Evolutionary conservation across 805 yeast species (phyloP).

Genomic region (Tetrapisispora fleetii): DNA sequence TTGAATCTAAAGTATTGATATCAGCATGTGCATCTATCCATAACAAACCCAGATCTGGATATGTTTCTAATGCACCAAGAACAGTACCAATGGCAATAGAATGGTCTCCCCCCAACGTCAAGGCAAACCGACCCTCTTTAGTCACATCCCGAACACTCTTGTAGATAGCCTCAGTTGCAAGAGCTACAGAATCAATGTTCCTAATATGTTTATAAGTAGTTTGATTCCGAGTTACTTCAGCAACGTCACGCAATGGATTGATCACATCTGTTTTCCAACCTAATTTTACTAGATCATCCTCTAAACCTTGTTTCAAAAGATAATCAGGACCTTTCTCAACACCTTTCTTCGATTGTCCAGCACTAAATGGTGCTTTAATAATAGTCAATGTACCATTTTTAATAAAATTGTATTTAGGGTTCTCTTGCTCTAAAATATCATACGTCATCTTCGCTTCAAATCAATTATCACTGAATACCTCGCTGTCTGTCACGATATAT

Average conservation of each 20-base stretch:
- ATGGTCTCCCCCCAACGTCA: slow-evolving; percentile 94
- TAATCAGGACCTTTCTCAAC: slow-evolving; percentile 91
- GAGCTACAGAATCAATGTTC: slow-evolving; percentile 68
- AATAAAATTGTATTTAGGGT: slow-evolving; percentile 40
- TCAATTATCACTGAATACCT: no score
- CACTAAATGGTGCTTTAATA: slow-evolving; percentile 85
- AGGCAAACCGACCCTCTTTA: slow-evolving; percentile 34
- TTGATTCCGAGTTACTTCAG: background rate
- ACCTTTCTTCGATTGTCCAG: slow-evolving; percentile 91
- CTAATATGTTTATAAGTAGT: background rate
- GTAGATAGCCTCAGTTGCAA: slow-evolving; percentile 55
- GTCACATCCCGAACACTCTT: slow-evolving; percentile 48
- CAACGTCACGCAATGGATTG: slow-evolving; percentile 38
- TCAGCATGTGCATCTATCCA: slow-evolving; percentile 99
- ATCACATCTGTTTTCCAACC: slow-evolving; percentile 59
- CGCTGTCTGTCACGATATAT: no score
- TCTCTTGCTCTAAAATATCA: background rate
- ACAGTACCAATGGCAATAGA: slow-evolving; percentile 92
- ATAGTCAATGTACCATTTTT: slow-evolving; percentile 43
- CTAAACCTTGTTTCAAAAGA: slow-evolving; percentile 62
- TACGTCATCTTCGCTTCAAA: background rate
- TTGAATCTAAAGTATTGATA: slow-evolving; percentile 76
- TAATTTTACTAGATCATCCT: slow-evolving; percentile 47
- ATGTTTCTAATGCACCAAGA: slow-evolving; percentile 63
- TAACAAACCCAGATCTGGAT: slow-evolving; percentile 80